These are phyloP conservation scores for Orbilia javanica DNA, from an alignment of 2,329 filamentous ascomycete species.

Conservation along the genomic window DNA sequence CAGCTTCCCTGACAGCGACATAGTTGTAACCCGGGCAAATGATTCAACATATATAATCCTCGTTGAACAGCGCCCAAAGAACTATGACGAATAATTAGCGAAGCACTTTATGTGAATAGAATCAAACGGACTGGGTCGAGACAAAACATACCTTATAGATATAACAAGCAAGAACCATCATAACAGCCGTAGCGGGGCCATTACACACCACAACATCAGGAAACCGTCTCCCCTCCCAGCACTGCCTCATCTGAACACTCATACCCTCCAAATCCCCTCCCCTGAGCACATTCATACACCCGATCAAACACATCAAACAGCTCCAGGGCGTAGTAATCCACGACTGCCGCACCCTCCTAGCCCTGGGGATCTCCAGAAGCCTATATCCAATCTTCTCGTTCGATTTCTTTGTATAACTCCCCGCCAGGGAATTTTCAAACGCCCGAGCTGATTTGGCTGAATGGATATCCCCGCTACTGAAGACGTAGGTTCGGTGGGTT, in stretches of 20 bases:
- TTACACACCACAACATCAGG: slow-evolving; percentile 62
- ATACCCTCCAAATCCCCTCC: slow-evolving; percentile 63
- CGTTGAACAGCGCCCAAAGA: slow-evolving; percentile 72
- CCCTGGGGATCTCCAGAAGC: slow-evolving; percentile 75
- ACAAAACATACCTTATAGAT: slow-evolving; percentile 57
- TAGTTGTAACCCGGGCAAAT: slow-evolving; percentile 83
- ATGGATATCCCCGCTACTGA: slow-evolving; percentile 80
- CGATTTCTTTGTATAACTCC: slow-evolving; percentile 55
- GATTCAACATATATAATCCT: slow-evolving; percentile 89
- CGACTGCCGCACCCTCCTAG: slow-evolving; percentile 84
- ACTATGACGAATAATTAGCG: slow-evolving; percentile 57
- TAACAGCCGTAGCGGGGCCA: slow-evolving; percentile 61
- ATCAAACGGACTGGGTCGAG: neutral
- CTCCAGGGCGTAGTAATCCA: slow-evolving; percentile 79
- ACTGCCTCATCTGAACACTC: slow-evolving; percentile 47
- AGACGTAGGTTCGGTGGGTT: slow-evolving; percentile 81
- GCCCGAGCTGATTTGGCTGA: slow-evolving; percentile 75
- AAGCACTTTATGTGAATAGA: neutral
- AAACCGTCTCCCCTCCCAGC: slow-evolving; percentile 38
- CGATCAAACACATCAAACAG: slow-evolving; percentile 74
- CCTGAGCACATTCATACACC: slow-evolving; percentile 66
- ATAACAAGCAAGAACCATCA: slow-evolving; percentile 61
- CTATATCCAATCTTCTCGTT: slow-evolving; percentile 36
- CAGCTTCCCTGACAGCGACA: slow-evolving; percentile 87
- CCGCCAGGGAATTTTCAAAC: slow-evolving; percentile 71